Evolutionary conservation across 768 basidiomycete species (phyloP).

Genomic region (Pleurotus giganteus): DNA sequence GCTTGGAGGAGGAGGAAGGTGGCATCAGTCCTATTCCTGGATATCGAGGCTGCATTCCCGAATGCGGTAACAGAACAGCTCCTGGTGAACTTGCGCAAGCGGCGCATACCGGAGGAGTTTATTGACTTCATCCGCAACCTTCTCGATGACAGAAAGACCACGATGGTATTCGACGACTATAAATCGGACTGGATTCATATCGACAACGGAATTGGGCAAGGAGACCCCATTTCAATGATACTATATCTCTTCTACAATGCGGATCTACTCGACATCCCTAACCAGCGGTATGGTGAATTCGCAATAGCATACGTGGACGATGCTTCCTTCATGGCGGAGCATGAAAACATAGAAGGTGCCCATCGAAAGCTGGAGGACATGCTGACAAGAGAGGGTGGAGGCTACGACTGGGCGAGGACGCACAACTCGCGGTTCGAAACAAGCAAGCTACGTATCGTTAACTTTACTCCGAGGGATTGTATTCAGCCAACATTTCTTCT

Average conservation of each 20-base stretch:
- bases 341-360: constrained; percentile 18
- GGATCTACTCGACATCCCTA: constrained; percentile 14
- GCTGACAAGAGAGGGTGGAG: constrained; percentile 22
- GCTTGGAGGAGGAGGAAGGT: constrained; percentile 35
- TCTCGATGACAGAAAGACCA: constrained; percentile 13
- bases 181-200: constrained; percentile 13
- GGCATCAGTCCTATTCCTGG: constrained; percentile 34
- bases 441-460: constrained; percentile 26
- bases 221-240: constrained; percentile 23
- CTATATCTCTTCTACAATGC: constrained; percentile 27
- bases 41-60: constrained; percentile 43
- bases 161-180: constrained; percentile 19
- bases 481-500: background rate
- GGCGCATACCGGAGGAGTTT: constrained; percentile 23
- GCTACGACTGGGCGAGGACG: constrained; percentile 19
- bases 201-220: constrained; percentile 25
- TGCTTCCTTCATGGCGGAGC: constrained; percentile 21
- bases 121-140: constrained; percentile 14
- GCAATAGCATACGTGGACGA: constrained; percentile 31
- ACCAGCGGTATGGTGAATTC: constrained; percentile 11
- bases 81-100: constrained; percentile 21
- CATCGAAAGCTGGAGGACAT: constrained; percentile 20
- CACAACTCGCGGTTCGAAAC: constrained; percentile 32
- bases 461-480: constrained; percentile 12
- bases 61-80: constrained; percentile 23